Percentiles rank a stretch among this genome's conserved stretches.
Conservation (phyloP, 176 grass and related monocot genomes). For the Elaeis guineensis region DNA sequence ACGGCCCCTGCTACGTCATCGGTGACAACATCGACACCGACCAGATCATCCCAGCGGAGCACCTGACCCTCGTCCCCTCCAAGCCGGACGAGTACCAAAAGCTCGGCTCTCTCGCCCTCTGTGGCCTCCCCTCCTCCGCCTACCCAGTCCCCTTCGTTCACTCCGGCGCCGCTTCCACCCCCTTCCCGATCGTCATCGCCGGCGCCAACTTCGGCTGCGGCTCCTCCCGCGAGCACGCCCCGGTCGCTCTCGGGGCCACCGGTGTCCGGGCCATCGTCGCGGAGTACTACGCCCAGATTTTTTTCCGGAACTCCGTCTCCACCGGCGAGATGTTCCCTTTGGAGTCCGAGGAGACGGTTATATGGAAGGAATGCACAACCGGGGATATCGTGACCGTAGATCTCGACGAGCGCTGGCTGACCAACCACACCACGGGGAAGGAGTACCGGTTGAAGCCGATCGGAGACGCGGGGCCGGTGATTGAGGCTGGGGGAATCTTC, state of each 20-base stretch:
- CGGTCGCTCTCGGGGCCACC: constrained; percentile 80
- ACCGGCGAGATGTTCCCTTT: constrained; percentile 92
- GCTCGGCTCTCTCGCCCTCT: constrained; percentile 65
- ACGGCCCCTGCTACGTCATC: constrained; percentile 72
- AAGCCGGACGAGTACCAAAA: constrained; percentile 89
- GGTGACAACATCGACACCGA: constrained; percentile 97
- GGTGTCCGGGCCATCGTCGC: constrained; percentile 52
- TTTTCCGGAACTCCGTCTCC: constrained; percentile 85
- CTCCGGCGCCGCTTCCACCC: constrained; percentile 33
- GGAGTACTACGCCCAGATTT: constrained; percentile 70
- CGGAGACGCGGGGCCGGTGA: constrained; percentile 49
- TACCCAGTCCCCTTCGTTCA: constrained; percentile 54
- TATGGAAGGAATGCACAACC: constrained; percentile 61
- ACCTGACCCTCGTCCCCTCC: constrained; percentile 90
- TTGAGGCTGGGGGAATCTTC: not conserved
- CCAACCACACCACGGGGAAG: constrained; percentile 84
- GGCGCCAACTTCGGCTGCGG: constrained; percentile 91
- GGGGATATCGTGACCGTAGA: constrained; percentile 80
- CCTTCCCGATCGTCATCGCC: constrained; percentile 51
- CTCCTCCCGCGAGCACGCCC: constrained; percentile 92
- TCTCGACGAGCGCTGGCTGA: constrained; percentile 46
- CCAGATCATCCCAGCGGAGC: constrained; percentile 93
- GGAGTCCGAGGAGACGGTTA: constrained; percentile 40
- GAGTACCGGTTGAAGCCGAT: constrained; percentile 86
- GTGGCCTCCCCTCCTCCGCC: constrained; percentile 45